Conservation (phyloP, 2,329 filamentous ascomycete genomes). For the Fusarium buxicola region DNA sequence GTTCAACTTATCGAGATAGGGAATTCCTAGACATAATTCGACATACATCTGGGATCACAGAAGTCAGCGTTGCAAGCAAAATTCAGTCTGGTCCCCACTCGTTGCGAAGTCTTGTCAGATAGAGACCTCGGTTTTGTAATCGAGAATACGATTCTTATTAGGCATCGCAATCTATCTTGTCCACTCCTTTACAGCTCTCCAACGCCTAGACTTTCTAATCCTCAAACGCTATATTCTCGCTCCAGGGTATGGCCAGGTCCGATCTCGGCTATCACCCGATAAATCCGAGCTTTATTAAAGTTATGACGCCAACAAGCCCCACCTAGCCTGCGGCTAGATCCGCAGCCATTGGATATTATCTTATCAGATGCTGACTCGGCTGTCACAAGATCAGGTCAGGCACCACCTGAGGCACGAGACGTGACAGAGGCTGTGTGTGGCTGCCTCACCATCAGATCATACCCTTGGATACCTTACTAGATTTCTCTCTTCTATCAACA, state of each 20-base stretch:
- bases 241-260: too few relatives aligned
- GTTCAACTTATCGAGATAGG: neutral
- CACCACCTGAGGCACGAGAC: slow-evolving; percentile 14
- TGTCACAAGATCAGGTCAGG: slow-evolving; percentile 32
- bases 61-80: too few relatives aligned
- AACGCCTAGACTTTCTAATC: too few relatives aligned
- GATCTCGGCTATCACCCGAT: neutral
- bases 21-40: neutral
- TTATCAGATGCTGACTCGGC: slow-evolving; percentile 40
- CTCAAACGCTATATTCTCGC: too few relatives aligned
- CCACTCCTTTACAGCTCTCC: too few relatives aligned
- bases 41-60: too few relatives aligned
- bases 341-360: slow-evolving; percentile 41
- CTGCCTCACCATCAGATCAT: slow-evolving; percentile 17
- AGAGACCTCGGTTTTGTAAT: too few relatives aligned
- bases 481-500: neutral
- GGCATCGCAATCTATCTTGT: too few relatives aligned
- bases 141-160: too few relatives aligned
- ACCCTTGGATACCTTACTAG: neutral
- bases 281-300: neutral
- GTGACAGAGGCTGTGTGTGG: slow-evolving; percentile 1
- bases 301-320: slow-evolving; percentile 10
- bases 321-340: slow-evolving; percentile 40
- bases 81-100: too few relatives aligned
- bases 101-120: too few relatives aligned